Conservation (phyloP, 169 alveolate genomes). For the Eimeria necatrix region DNA sequence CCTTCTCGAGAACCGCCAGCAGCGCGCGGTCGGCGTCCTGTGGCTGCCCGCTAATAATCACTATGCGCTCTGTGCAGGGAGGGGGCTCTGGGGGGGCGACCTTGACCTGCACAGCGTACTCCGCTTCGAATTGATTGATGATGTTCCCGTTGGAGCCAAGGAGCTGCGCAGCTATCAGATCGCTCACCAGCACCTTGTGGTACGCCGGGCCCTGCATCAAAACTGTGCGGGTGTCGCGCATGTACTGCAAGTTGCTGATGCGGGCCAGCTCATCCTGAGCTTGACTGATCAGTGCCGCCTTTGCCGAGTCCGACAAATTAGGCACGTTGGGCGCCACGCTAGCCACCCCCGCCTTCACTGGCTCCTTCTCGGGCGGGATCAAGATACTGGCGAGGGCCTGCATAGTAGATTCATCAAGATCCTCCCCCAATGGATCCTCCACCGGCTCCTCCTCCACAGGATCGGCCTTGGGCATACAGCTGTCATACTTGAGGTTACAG, state of each 20-base stretch:
- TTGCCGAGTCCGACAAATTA: conserved; percentile 64
- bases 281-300: conserved; percentile 63
- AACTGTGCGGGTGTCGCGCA: conserved; percentile 22
- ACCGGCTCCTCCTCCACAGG: conserved; percentile 28
- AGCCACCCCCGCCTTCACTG: conserved; percentile 67
- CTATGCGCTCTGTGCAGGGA: conserved; percentile 63
- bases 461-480: conserved; percentile 52
- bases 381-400: conserved; percentile 61
- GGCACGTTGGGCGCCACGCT: conserved; percentile 62
- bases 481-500: conserved; percentile 62
- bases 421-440: conserved; percentile 44
- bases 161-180: conserved; percentile 75
- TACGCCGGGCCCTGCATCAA: conserved; percentile 76
- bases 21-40: conserved; percentile 57
- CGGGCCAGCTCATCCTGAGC: conserved; percentile 78
- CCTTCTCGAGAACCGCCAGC: conserved; percentile 76
- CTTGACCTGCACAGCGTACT: conserved; percentile 52
- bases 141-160: conserved; percentile 70
- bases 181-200: conserved; percentile 65
- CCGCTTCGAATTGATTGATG: conserved; percentile 41
- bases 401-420: conserved; percentile 40
- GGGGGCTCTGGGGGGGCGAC: conserved; percentile 72
- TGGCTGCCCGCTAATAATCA: conserved; percentile 66
- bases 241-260: conserved; percentile 69
- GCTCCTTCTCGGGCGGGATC: conserved; percentile 59